phyloP scores from a whole-genome alignment of 2,329 filamentous ascomycete genomes.

The Microdochium paspali region DNA sequence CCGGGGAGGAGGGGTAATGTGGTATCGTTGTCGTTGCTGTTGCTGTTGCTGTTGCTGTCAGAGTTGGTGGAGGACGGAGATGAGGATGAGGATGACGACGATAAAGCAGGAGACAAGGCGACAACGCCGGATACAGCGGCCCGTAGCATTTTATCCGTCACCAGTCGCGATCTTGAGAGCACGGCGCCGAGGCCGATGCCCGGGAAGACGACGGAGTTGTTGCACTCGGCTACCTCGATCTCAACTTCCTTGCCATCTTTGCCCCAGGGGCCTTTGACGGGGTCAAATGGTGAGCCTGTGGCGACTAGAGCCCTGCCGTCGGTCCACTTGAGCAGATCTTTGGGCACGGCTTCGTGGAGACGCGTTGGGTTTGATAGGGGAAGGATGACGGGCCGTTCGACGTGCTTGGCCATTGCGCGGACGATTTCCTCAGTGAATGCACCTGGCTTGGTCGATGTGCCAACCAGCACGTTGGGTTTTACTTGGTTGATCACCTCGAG shows the following conservation, averaged over 20 bases:
- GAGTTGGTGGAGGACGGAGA: too few species aligned
- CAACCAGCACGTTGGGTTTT: slow-evolving; percentile 73
- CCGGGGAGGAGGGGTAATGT: slow-evolving; percentile 60
- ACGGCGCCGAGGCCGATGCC: slow-evolving; percentile 77
- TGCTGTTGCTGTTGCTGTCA: slow-evolving; percentile 40
- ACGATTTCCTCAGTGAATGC: slow-evolving; percentile 69
- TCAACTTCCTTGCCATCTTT: slow-evolving; percentile 30
- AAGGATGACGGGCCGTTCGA: slow-evolving; percentile 66
- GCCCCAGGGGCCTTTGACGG: slow-evolving; percentile 54
- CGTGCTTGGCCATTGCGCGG: slow-evolving; percentile 64
- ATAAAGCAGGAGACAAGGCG: slow-evolving; percentile 58
- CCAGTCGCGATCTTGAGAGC: slow-evolving; percentile 53
- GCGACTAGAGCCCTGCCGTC: slow-evolving; percentile 69
- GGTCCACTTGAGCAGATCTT: slow-evolving; percentile 71
- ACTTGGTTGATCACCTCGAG: slow-evolving; percentile 59
- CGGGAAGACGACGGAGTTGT: slow-evolving; percentile 79
- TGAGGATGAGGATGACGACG: too few species aligned
- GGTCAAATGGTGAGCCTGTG: slow-evolving; percentile 73
- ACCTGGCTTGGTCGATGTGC: slow-evolving; percentile 70
- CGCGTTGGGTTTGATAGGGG: slow-evolving; percentile 80
- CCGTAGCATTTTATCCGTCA: slow-evolving; percentile 74
- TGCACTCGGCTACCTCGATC: slow-evolving; percentile 64
- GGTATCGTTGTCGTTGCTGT: background rate
- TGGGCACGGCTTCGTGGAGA: slow-evolving; percentile 72
- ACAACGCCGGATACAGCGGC: slow-evolving; percentile 69